Conservation (phyloP, 495 filamentous ascomycete genomes). For the Penicillium angulare region DNA sequence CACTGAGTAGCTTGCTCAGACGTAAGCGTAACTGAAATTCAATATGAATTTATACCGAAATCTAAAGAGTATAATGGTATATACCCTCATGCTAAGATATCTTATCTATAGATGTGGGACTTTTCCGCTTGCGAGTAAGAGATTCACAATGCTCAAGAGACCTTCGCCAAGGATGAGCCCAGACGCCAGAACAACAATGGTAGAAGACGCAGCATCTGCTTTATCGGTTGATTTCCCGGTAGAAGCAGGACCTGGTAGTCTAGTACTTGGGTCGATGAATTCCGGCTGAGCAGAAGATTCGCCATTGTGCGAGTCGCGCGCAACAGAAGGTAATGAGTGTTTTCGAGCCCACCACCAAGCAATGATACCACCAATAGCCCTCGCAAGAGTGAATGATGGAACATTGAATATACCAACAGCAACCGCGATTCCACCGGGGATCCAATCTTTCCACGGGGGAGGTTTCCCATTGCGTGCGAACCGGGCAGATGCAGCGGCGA, state of each 20-base stretch:
- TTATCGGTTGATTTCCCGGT: constrained; percentile 29
- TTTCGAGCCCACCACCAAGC: constrained; percentile 66
- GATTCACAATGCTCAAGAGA: constrained; percentile 86
- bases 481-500: constrained; percentile 45
- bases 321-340: constrained; percentile 8
- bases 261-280: background rate
- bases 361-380: constrained; percentile 80
- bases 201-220: constrained; percentile 49
- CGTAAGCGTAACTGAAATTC: too few species aligned
- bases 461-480: constrained; percentile 20
- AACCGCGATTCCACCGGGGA: constrained; percentile 94
- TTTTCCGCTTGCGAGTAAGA: constrained; percentile 73
- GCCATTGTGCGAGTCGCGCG: background rate
- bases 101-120: constrained; percentile 68
- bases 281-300: background rate
- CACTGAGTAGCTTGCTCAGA: too few species aligned
- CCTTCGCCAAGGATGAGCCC: constrained; percentile 95
- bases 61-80: too few species aligned
- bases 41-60: background rate
- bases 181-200: constrained; percentile 62
- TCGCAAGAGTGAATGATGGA: constrained; percentile 89
- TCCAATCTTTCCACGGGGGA: constrained; percentile 43
- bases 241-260: background rate
- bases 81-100: background rate
- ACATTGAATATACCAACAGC: constrained; percentile 98